Evolutionary conservation across 768 basidiomycete genomes (phyloP), one percentile per base, ranked within the genome.

Genomic region (Boletus insuetus): DNA sequence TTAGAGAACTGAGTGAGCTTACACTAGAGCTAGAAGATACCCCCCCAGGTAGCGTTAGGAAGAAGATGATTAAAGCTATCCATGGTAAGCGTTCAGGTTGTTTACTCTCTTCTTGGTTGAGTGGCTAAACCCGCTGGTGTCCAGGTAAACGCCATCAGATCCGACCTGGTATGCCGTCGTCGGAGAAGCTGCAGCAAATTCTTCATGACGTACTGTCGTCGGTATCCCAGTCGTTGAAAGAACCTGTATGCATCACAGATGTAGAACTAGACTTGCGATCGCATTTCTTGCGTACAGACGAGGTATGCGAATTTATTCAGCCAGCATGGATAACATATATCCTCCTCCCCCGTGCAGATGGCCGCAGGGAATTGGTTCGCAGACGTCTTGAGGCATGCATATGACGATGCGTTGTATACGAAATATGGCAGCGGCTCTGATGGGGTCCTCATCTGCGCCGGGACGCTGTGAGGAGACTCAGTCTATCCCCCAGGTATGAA

Each of bases 401-500:
- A 92, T 60, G 89, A 92, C 53, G 87, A 88, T 52, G 78, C 80
- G 0, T 73, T 86, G 26, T 79, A 77, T 46, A 70, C 84, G 62
- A 77, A 82, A 61, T 83, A 76, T 20, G 76, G 75, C 49, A 82
- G 79, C 12, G 90, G 84, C 2, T 83, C 90, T 1, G 91, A 95
- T 64, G 90, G 84, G 0, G 90, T 90, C 11, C 77, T 96, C 50
- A 82, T 94, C 26, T 88, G 84, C 61, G 88, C 87, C 22, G 94
- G 94, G 9, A 92, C 91, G 1, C 73, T 94, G 42, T 83, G 94
- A 46, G 93, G 94, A 6, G 94, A 96, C 66, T 87, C 88, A 1
- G 74, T 81, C 3, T 95, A 95, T 71, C 87, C 90, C 0, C 85
- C 92, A 58, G 93, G 91, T 87, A 61, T 43, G 69, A 38, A 12